phyloP scores from a whole-genome alignment of 345 rosid species.

The Salix dunnii region DNA sequence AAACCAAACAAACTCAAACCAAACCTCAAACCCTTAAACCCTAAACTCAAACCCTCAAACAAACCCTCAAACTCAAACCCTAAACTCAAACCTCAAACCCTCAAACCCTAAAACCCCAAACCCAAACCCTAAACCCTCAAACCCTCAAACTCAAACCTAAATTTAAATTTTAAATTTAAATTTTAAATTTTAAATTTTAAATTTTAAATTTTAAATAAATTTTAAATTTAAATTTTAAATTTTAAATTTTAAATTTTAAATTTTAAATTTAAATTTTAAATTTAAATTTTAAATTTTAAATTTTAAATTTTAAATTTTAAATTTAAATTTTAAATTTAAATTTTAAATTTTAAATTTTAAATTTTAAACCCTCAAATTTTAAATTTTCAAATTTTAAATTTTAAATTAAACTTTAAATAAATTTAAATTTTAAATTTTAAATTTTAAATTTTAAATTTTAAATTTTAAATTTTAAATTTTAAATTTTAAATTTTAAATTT shows the following conservation, averaged over 20 bases:
- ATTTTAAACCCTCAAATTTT: no score
- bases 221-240: no score
- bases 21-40: conserved; percentile 14
- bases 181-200: conserved; percentile 22
- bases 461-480: conserved; percentile 22
- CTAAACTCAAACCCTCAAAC: no score
- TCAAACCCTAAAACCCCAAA: conserved; percentile 15
- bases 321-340: no score
- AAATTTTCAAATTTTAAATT: conserved; percentile 25
- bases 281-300: no score
- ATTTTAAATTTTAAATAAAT: conserved; percentile 18
- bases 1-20: conserved; percentile 15
- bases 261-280: no score
- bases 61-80: background rate
- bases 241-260: no score
- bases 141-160: conserved; percentile 12
- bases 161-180: conserved; percentile 15
- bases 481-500: conserved; percentile 12
- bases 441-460: conserved; percentile 23
- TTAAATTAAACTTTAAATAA: conserved; percentile 25
- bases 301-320: no score
- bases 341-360: no score
- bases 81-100: conserved; percentile 6
- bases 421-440: conserved; percentile 12
- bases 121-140: conserved; percentile 19